Base-by-base conservation (phyloP, 2,329 filamentous ascomycete genomes). In the Fusarium phyllophilum region DNA sequence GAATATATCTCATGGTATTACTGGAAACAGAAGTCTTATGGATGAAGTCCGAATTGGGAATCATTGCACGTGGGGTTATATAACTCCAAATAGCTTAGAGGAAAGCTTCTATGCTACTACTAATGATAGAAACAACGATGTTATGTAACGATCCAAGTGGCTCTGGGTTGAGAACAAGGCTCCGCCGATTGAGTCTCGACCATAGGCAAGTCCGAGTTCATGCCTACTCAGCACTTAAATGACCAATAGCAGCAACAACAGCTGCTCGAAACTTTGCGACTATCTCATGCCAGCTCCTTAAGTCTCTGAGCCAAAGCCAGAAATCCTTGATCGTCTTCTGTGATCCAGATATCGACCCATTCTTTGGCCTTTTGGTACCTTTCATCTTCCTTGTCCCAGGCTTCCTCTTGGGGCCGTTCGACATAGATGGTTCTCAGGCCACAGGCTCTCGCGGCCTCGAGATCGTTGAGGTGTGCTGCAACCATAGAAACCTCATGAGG, bases 401-500 rank as follows among this genome's bases (percentile, higher is more conserved):
- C 85, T 81, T 95, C 93, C 82, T 97, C 94, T 48, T 81, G 75
- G 7, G 82, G 80, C 66, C 94, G 85, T 83, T 94, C 92, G 6
- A 96, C 89, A 79, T 95, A 96, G 6, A 96, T 86, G 0, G 93
- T 94, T 75, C 88, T 86, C 68, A 95, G 83, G 0, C 94, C 94
- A 68, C 85, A 87, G 6, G 77, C 79, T 75, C 89, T 90, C 9
- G 94, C 94, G 0, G 88, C 92, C 68, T 89, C 84, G 62, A 96
- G 82, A 81, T 96, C 94, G 11, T 78, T 81, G 66, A 96, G 82
- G 82, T 96, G 93, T 42, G 93, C 91, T 22, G 94, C 94, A 26
- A 96, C 92, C 89, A 96, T 90, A 26, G 90, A 92, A 65, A 94
- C 92, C 78, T 95, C 86, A 6, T 80, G 79, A 0, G 91, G 88